Evolutionary conservation across 352 stramenopile species (phyloP), one percentile per base, ranked within the genome.

Genomic region (Pythium biforme): DNA sequence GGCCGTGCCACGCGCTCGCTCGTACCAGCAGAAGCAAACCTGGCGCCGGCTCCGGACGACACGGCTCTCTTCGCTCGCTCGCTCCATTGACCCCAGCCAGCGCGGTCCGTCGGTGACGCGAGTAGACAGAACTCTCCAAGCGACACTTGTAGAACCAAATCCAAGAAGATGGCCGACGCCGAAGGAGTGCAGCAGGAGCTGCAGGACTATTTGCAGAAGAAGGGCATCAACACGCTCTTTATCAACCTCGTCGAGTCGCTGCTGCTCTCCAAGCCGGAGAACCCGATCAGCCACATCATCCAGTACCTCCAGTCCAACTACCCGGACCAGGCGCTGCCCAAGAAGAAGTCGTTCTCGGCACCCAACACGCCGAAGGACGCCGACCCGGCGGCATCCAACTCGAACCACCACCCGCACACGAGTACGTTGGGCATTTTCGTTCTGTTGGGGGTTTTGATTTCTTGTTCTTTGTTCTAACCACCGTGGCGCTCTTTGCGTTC

Each of bases 211-310:
- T 59, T 97, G 59, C 84, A 95, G 69, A 89, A 92, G 72, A 97
- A 97, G 63, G 86, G 88, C 73, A 95, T 97, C 69, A 97, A 96
- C 74, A 94, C 83, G 62, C 82, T 97, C 41, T 97, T 97, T 62
- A 95, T 96, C 58, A 97, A 96, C 75, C 74, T 97, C 59, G 89
- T 97, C 26, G 88, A 97, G 78, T 93, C 90, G 65, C 76, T 97
- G 22, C 67, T 97, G 64, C 73, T 97, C 40, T 76, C 89, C 47
- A 96, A 96, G 70, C 89, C 89, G 2, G 89, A 97, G 59, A 96
- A 95, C 67, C 89, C 89, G 41, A 83, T 97, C 48, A 65, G 75
- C 40, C 89, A 95, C 72, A 95, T 97, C 51, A 89, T 97, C 63
- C 79, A 96, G 79, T 96, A 96, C 58, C 66, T 97, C 49, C 82